Conservation (phyloP, 768 basidiomycete genomes). For the Leccinum variicolor region DNA sequence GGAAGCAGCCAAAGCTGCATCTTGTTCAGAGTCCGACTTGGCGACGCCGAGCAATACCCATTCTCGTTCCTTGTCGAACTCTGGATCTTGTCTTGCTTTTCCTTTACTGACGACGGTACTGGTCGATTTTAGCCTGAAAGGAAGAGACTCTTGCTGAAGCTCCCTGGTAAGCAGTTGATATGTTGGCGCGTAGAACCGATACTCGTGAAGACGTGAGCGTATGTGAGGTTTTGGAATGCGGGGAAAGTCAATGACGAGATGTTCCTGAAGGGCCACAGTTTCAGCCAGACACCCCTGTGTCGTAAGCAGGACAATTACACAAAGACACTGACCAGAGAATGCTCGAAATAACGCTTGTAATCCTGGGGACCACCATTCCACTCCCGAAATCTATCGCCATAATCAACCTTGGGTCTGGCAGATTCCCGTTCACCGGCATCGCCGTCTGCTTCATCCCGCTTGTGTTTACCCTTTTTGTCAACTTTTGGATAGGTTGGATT, state of each 20-base stretch:
- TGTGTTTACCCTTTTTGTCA: constrained; percentile 46
- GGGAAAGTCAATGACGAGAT: constrained; percentile 57
- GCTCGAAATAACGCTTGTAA: constrained; percentile 46
- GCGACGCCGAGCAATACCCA: constrained; percentile 45
- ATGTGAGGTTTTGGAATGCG: constrained; percentile 54
- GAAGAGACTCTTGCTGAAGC: constrained; percentile 25
- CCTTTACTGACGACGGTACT: constrained; percentile 40
- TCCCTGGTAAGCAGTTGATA: constrained; percentile 48
- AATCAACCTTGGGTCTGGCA: constrained; percentile 51
- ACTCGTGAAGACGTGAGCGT: constrained; percentile 35
- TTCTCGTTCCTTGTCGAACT: constrained; percentile 40
- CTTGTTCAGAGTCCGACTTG: constrained; percentile 24
- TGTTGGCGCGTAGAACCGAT: constrained; percentile 63
- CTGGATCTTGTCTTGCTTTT: constrained; percentile 38
- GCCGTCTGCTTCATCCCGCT: constrained; percentile 31
- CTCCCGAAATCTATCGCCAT: constrained; percentile 44
- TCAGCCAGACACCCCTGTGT: not conserved
- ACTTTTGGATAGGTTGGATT: constrained; percentile 56
- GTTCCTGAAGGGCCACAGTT: constrained; percentile 33
- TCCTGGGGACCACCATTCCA: constrained; percentile 46
- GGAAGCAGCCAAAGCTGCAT: constrained; percentile 32
- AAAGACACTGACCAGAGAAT: constrained; percentile 45
- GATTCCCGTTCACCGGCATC: constrained; percentile 21
- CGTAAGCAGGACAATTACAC: not conserved
- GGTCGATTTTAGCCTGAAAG: constrained; percentile 37